These are phyloP conservation scores for Candida ortonii DNA, from an alignment of 805 yeast genomes.

Conservation along the genomic window DNA sequence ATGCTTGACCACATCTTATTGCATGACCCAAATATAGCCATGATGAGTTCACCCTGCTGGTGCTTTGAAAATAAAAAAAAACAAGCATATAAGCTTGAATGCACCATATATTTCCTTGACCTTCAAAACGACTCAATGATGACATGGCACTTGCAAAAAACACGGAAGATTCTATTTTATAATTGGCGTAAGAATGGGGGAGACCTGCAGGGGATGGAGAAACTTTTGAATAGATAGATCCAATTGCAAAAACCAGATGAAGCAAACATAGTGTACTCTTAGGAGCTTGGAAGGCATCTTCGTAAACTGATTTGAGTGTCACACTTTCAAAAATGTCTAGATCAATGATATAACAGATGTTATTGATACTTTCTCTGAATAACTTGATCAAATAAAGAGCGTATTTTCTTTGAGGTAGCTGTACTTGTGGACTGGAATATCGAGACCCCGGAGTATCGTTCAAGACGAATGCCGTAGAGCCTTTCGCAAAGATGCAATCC, in stretches of 20 bases:
- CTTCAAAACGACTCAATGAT: constrained; percentile 30
- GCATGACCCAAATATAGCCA: constrained; percentile 44
- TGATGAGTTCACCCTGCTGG: constrained; percentile 38
- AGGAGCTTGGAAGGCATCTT: constrained; percentile 28
- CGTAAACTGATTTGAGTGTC: constrained; percentile 33
- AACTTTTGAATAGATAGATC: constrained; percentile 35
- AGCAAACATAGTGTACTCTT: constrained; percentile 33
- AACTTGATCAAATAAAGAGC: constrained; percentile 32
- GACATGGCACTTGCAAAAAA: constrained; percentile 37
- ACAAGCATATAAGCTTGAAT: constrained; percentile 40
- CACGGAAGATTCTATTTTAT: constrained; percentile 27
- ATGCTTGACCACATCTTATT: constrained; percentile 41
- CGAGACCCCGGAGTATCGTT: constrained; percentile 35
- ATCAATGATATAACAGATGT: constrained; percentile 38
- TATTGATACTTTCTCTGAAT: constrained; percentile 39
- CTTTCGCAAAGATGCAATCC: constrained; percentile 36
- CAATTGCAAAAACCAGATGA: constrained; percentile 40
- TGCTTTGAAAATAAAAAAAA: constrained; percentile 39
- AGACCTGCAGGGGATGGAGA: constrained; percentile 8
- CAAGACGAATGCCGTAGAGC: constrained; percentile 36
- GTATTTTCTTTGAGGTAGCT: constrained; percentile 32
- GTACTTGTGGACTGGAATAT: constrained; percentile 21
- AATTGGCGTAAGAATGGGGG: constrained; percentile 7
- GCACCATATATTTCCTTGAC: constrained; percentile 41
- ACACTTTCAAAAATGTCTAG: constrained; percentile 30